These are phyloP conservation scores for Groenewaldozyma auringiensis DNA, from an alignment of 1,139 yeast genomes.

Conservation along the genomic window DNA sequence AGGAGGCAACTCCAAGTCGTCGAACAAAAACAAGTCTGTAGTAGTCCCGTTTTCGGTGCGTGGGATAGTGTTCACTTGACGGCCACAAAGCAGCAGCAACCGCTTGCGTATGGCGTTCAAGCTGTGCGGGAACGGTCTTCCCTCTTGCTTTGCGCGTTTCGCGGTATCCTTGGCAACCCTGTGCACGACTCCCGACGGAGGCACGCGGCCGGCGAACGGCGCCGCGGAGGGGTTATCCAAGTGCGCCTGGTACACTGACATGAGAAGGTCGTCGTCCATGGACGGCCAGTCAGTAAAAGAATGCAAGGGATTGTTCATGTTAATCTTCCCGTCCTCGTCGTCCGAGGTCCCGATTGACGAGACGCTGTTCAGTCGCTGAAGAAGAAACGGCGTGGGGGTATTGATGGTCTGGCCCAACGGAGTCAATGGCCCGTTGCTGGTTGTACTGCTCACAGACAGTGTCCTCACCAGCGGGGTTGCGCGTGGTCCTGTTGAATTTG, in stretches of 20 bases:
- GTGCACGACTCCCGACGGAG: conserved; percentile 33
- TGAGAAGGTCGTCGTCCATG: conserved; percentile 26
- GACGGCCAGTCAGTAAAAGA: conserved; percentile 24
- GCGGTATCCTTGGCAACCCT: conserved; percentile 30
- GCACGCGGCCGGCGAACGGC: conserved; percentile 32
- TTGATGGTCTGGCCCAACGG: conserved; percentile 15
- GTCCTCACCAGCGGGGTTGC: conserved; percentile 14
- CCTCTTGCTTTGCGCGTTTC: conserved; percentile 23
- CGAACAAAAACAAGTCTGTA: background rate
- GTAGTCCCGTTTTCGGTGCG: background rate
- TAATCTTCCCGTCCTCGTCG: conserved; percentile 18
- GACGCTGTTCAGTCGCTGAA: conserved; percentile 23
- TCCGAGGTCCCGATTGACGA: conserved; percentile 25
- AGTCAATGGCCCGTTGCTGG: conserved; percentile 13
- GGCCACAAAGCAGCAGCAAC: conserved; percentile 23
- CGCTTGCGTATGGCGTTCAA: conserved; percentile 28
- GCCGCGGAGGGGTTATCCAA: conserved; percentile 29
- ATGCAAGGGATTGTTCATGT: conserved; percentile 15
- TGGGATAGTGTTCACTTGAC: conserved; percentile 7
- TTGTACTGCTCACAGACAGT: conserved; percentile 11
- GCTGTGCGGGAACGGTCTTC: conserved; percentile 28
- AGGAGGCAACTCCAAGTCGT: background rate
- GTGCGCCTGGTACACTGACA: conserved; percentile 22
- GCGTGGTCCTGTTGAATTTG: too few species aligned
- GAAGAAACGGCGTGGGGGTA: conserved; percentile 12